A percentile compares a stretch with the other conserved stretches of the same genome.
These are phyloP conservation scores for Russula ochroleuca DNA, from an alignment of 768 basidiomycete species.

Conservation along the genomic window DNA sequence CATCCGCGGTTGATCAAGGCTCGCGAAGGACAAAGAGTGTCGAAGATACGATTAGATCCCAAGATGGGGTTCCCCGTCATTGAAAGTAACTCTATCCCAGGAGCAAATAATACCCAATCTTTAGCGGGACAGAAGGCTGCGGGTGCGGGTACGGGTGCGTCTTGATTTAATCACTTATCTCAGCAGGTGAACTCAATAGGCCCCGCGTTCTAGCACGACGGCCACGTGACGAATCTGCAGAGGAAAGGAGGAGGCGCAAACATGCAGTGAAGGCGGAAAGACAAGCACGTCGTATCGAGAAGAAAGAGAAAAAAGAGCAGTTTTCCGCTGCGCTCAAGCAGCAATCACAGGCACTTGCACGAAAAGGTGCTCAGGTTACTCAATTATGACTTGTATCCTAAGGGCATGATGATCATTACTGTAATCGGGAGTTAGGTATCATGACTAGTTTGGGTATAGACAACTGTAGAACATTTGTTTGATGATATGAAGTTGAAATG, in stretches of 20 bases:
- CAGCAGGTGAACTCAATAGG: conserved; percentile 33
- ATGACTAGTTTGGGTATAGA: conserved; percentile 21
- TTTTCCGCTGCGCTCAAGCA: conserved; percentile 60
- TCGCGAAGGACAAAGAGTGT: conserved; percentile 47
- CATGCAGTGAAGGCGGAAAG: conserved; percentile 62
- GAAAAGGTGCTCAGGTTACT: conserved; percentile 39
- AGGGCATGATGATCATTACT: conserved; percentile 7
- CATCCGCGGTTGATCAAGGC: conserved; percentile 86
- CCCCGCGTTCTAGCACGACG: conserved; percentile 56
- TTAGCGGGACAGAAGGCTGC: conserved; percentile 1
- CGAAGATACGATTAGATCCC: conserved; percentile 68
- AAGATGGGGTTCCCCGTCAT: conserved; percentile 73
- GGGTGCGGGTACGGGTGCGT: conserved; percentile 13
- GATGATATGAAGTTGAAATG: conserved; percentile 4
- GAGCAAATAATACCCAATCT: conserved; percentile 25
- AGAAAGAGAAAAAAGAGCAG: conserved; percentile 60
- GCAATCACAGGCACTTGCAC: conserved; percentile 48
- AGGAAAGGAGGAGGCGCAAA: conserved; percentile 71
- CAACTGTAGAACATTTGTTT: conserved; percentile 8
- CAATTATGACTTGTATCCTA: conserved; percentile 30
- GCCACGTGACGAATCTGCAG: conserved; percentile 68
- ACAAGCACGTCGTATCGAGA: conserved; percentile 59
- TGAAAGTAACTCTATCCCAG: conserved; percentile 29
- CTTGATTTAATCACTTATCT: not conserved
- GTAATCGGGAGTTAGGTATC: conserved; percentile 11